phyloP scores from a whole-genome alignment of 2,329 filamentous ascomycete species.

The Exophiala lecanii-corni region DNA sequence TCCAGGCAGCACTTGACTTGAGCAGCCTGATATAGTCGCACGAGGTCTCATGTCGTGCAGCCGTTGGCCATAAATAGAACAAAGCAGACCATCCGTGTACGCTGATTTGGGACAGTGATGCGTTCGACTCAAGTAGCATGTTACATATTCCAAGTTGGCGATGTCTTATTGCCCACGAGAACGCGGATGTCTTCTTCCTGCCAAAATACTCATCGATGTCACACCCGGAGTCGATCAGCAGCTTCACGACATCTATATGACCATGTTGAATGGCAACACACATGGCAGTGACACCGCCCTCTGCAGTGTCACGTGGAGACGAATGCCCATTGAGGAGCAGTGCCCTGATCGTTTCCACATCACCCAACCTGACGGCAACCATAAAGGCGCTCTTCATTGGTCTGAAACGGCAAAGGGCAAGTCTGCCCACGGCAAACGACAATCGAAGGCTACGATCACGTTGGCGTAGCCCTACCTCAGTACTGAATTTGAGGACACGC shows the following conservation, averaged over 20 bases:
- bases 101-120: conserved; percentile 1
- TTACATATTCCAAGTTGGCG: conserved; percentile 5
- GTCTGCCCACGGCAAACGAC: no score
- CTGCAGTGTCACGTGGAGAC: conserved; percentile 1
- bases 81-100: conserved; percentile 4
- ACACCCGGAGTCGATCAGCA: not conserved
- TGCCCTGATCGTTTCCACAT: conserved; percentile 1
- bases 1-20: not conserved
- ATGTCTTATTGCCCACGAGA: conserved; percentile 5
- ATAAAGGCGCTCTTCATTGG: no score
- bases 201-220: conserved; percentile 5
- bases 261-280: not conserved
- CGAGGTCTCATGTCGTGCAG: not conserved
- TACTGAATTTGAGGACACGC: no score
- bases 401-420: no score
- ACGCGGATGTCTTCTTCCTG: conserved; percentile 2
- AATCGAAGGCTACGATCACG: no score
- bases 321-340: not conserved
- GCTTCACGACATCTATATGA: not conserved
- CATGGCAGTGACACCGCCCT: not conserved
- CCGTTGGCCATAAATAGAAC: conserved; percentile 7
- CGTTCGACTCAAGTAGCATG: conserved; percentile 1
- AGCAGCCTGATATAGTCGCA: conserved; percentile 4
- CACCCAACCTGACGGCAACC: not conserved
- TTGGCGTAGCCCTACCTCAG: no score